A percentile compares a stretch with the other conserved stretches of the same genome.
These are phyloP conservation scores for Fusarium miscanthi DNA, from an alignment of 2,329 filamentous ascomycete species.

Conservation along the genomic window DNA sequence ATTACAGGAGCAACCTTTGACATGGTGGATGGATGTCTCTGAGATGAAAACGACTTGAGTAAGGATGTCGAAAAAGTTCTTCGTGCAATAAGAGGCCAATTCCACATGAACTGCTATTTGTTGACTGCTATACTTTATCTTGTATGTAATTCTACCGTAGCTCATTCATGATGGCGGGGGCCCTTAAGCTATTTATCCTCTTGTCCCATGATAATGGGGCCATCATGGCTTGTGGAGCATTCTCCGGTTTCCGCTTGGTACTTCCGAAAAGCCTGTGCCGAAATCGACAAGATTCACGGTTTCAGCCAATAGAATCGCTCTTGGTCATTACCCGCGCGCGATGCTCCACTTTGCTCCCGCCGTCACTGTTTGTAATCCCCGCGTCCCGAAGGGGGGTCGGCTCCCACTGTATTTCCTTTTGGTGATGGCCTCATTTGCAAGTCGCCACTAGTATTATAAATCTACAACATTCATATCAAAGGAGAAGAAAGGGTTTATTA, in stretches of 20 bases:
- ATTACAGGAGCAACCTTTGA: slow-evolving; percentile 56
- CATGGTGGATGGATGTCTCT: slow-evolving; percentile 47
- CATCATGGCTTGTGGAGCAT: slow-evolving; percentile 39
- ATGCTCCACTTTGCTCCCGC: slow-evolving; percentile 20
- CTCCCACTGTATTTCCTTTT: neutral
- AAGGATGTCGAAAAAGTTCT: slow-evolving; percentile 10
- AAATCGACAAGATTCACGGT: neutral
- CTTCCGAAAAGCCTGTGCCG: slow-evolving; percentile 14
- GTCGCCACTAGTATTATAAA: slow-evolving; percentile 49
- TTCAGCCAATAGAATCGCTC: slow-evolving; percentile 1
- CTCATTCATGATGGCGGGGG: slow-evolving; percentile 9
- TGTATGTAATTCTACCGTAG: neutral
- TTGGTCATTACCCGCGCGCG: slow-evolving; percentile 49
- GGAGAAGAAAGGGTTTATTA: neutral
- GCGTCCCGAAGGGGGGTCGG: slow-evolving; percentile 14
- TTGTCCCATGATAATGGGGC: slow-evolving; percentile 12
- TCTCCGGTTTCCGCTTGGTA: slow-evolving; percentile 23
- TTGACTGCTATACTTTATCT: neutral
- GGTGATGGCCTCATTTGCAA: slow-evolving; percentile 39
- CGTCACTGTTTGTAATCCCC: slow-evolving; percentile 32
- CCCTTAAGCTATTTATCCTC: slow-evolving; percentile 31
- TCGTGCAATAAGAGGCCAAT: slow-evolving; percentile 10
- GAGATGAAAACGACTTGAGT: neutral
- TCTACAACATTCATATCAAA: neutral
- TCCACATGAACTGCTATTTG: slow-evolving; percentile 22